Conservation (phyloP, 371 early-diverging fungal species). For the Mucor lusitanicus region DNA sequence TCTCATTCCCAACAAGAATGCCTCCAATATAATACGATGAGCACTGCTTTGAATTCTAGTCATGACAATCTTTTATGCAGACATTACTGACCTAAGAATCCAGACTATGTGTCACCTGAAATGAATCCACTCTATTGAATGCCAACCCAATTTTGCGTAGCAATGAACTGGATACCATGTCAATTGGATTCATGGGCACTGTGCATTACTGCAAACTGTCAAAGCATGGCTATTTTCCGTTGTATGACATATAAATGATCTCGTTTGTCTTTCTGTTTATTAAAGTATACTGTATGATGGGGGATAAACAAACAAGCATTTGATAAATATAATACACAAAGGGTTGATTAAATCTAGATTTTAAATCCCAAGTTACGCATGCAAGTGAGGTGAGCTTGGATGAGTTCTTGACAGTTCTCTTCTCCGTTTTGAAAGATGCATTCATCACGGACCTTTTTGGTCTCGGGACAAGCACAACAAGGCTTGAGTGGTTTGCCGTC, state of each 20-base stretch:
- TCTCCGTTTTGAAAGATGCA: conserved; percentile 88
- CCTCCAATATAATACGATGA: too few relatives aligned
- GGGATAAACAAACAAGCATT: not conserved
- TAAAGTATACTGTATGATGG: not conserved
- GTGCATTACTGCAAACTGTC: too few relatives aligned
- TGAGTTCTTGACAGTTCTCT: conserved; percentile 85
- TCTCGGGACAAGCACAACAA: conserved; percentile 97
- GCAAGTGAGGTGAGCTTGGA: conserved; percentile 88
- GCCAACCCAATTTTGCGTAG: not conserved
- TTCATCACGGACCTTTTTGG: conserved; percentile 86
- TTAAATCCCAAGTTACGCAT: conserved; percentile 94
- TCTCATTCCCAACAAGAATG: too few relatives aligned
- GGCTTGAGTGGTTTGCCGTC: conserved; percentile 83
- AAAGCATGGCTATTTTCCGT: too few relatives aligned
- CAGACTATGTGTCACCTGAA: not conserved
- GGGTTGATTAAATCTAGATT: conserved; percentile 51
- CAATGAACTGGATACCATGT: not conserved
- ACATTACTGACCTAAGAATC: too few relatives aligned
- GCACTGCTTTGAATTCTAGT: too few relatives aligned
- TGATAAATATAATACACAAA: not conserved
- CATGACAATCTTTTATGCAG: too few relatives aligned
- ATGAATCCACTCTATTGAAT: not conserved
- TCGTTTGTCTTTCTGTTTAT: not conserved
- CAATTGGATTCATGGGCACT: not conserved
- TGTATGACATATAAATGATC: too few relatives aligned